Evolutionary conservation across 2,329 filamentous ascomycete genomes (phyloP).

Genomic region (Lecanicillium sp.): DNA sequence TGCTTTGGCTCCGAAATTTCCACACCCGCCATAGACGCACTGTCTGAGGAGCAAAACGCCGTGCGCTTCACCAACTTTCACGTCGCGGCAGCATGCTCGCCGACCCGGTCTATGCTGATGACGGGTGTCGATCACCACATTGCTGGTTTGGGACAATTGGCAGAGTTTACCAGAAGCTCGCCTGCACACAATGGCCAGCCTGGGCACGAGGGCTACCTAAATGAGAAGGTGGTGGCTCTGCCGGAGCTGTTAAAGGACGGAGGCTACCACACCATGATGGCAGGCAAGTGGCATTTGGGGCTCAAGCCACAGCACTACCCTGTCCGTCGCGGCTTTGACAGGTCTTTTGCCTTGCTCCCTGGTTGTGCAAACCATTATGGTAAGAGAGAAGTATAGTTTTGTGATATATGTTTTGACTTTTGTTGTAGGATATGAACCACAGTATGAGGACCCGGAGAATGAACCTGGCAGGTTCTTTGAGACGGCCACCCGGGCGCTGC

Average conservation of each 20-base stretch:
- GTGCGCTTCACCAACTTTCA: conserved; percentile 59
- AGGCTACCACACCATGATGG: conserved; percentile 23
- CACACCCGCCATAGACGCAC: conserved; percentile 21
- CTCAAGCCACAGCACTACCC: conserved; percentile 36
- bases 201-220: conserved; percentile 25
- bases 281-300: conserved; percentile 23
- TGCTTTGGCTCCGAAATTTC: conserved; percentile 25
- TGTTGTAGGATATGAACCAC: conserved; percentile 41
- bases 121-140: conserved; percentile 46
- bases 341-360: conserved; percentile 44
- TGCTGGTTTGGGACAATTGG: conserved; percentile 45
- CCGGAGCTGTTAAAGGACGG: conserved; percentile 20
- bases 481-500: conserved; percentile 19
- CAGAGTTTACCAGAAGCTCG: conserved; percentile 25
- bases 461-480: conserved; percentile 30
- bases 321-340: conserved; percentile 44
- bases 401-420: no score
- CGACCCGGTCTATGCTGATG: conserved; percentile 59
- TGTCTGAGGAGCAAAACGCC: conserved; percentile 32
- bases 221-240: conserved; percentile 19
- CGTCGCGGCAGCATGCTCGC: conserved; percentile 57
- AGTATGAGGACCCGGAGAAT: conserved; percentile 27
- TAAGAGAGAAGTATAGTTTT: no score
- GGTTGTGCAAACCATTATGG: conserved; percentile 38
- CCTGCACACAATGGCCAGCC: conserved; percentile 11